A percentile compares a stretch with the other conserved stretches of the same genome.
Conservation (phyloP, 2,329 filamentous ascomycete species). For the Lasiodiplodia theobromae region DNA sequence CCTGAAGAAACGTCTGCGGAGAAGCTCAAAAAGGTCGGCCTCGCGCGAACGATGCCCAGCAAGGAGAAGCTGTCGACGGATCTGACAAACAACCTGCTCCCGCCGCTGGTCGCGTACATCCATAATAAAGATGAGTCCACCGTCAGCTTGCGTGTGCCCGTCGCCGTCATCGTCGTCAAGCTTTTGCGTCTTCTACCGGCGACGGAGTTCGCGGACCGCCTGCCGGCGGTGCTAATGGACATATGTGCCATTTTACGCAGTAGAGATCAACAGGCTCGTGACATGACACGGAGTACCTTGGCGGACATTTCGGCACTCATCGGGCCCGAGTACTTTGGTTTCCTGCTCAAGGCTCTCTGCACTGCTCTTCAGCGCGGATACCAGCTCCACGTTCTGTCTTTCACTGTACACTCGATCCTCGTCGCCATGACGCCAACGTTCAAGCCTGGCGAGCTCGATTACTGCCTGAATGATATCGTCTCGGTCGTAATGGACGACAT, state of each 20-base stretch:
- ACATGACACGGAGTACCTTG: conserved; percentile 88
- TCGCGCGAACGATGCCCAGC: conserved; percentile 72
- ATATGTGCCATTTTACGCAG: conserved; percentile 92
- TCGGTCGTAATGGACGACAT: conserved; percentile 96
- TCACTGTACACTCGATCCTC: conserved; percentile 90
- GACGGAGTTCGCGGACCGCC: conserved; percentile 72
- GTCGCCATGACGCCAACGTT: conserved; percentile 76
- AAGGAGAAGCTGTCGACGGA: conserved; percentile 73
- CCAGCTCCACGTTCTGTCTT: conserved; percentile 93
- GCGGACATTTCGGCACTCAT: conserved; percentile 82
- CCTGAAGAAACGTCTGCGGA: conserved; percentile 31
- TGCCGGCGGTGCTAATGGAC: conserved; percentile 87
- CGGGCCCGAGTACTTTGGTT: conserved; percentile 83
- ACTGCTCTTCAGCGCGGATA: conserved; percentile 85
- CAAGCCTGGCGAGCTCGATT: conserved; percentile 83
- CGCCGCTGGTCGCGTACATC: conserved; percentile 81
- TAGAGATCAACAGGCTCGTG: conserved; percentile 84
- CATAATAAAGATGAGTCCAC: conserved; percentile 95
- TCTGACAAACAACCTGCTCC: conserved; percentile 76
- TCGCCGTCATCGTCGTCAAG: conserved; percentile 88
- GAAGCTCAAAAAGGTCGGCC: conserved; percentile 38
- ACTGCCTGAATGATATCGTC: conserved; percentile 80
- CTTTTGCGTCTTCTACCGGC: conserved; percentile 80
- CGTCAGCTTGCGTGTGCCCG: conserved; percentile 89
- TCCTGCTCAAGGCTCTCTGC: conserved; percentile 90